Percentiles rank a stretch among this genome's conserved stretches.
phyloP scores from a whole-genome alignment of 331 rosid species.

The Quercus lobata region DNA sequence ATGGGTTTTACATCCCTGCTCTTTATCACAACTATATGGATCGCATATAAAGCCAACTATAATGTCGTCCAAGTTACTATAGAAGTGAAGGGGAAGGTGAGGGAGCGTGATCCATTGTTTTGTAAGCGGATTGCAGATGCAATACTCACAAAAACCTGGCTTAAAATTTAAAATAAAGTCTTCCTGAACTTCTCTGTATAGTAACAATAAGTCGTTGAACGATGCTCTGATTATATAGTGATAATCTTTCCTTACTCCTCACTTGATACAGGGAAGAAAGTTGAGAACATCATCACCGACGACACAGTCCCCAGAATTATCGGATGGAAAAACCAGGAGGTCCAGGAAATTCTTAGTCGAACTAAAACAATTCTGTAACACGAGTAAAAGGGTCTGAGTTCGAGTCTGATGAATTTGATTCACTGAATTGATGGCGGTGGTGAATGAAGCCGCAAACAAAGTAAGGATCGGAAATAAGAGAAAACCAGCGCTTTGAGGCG shows the following conservation, averaged over 20 bases:
- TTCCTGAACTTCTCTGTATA: not conserved
- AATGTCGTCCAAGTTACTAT: not conserved
- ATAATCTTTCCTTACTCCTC: too few species aligned
- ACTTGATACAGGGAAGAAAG: too few species aligned
- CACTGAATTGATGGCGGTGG: not conserved
- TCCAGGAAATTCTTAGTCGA: too few species aligned
- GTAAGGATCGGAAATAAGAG: slow-evolving; percentile 4
- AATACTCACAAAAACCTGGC: not conserved
- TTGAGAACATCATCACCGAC: too few species aligned
- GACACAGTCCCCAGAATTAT: too few species aligned
- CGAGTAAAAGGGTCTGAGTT: not conserved
- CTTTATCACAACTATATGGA: not conserved
- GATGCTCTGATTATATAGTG: not conserved
- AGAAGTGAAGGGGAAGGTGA: not conserved
- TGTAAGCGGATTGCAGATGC: slow-evolving; percentile 17
- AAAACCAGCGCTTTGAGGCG: slow-evolving; percentile 19
- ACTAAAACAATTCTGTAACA: not conserved
- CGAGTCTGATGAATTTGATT: too few species aligned
- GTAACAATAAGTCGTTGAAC: slow-evolving; percentile 16
- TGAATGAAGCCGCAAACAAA: slow-evolving; percentile 3
- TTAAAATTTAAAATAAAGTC: not conserved
- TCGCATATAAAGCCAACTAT: slow-evolving; percentile 22
- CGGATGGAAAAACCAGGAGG: too few species aligned
- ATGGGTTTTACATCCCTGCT: not conserved
- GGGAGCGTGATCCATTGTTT: slow-evolving; percentile 10